These are phyloP conservation scores for Tylopilus vinaceipallidus DNA, from an alignment of 768 basidiomycete species.

Conservation along the genomic window DNA sequence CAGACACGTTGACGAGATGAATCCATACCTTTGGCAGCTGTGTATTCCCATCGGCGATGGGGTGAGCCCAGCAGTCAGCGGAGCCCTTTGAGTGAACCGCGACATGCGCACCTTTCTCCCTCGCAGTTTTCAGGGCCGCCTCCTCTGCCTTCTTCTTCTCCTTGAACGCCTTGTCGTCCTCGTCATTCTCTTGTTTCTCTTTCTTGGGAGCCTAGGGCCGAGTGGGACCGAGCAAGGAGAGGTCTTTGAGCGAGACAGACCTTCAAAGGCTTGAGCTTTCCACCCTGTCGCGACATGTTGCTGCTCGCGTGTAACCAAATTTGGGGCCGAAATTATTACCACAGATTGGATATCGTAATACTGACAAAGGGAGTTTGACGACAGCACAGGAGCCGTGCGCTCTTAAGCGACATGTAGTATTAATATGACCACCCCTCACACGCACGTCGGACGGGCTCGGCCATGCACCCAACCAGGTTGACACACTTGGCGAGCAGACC, in stretches of 20 bases:
- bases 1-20: conserved; percentile 1
- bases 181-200: conserved; percentile 66
- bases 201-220: conserved; percentile 74
- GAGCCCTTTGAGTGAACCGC: not conserved
- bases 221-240: not conserved
- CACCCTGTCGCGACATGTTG: conserved; percentile 62
- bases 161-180: conserved; percentile 73
- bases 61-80: not conserved
- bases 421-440: no score
- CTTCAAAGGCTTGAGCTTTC: conserved; percentile 88
- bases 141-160: conserved; percentile 74
- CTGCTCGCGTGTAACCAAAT: no score
- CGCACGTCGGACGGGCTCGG: no score
- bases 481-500: no score
- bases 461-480: no score
- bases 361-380: no score
- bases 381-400: no score
- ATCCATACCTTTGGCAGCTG: conserved; percentile 32
- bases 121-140: conserved; percentile 69
- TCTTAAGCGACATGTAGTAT: no score
- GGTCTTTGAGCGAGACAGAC: conserved; percentile 26
- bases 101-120: conserved; percentile 57
- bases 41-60: conserved; percentile 2
- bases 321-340: no score
- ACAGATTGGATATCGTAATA: no score